Conservation (phyloP, 2,329 filamentous ascomycete species). For the Chrysosphaeria jannelii region DNA sequence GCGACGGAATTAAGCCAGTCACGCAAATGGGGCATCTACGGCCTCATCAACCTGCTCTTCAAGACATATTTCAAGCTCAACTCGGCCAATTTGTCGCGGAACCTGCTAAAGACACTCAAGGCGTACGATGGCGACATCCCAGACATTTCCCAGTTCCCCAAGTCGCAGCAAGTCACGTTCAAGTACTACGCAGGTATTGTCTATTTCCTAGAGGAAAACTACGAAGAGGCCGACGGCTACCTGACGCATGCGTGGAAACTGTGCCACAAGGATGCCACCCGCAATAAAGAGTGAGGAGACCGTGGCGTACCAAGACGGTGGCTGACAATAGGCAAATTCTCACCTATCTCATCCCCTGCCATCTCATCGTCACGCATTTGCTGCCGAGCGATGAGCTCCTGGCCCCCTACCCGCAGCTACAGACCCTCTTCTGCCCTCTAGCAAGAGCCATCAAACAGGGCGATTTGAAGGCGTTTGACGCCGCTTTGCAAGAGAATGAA, state of each 20-base stretch:
- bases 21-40: constrained; percentile 94
- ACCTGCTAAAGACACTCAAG: constrained; percentile 56
- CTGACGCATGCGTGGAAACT: constrained; percentile 55
- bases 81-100: constrained; percentile 65
- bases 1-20: constrained; percentile 43
- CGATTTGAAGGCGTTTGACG: constrained; percentile 58
- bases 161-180: constrained; percentile 78
- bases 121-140: constrained; percentile 61
- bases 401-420: constrained; percentile 42
- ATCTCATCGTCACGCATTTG: constrained; percentile 62
- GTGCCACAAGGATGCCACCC: constrained; percentile 40
- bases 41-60: constrained; percentile 79
- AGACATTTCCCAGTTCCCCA: constrained; percentile 47
- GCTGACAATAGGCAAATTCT: constrained; percentile 38
- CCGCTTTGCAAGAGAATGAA: constrained; percentile 51
- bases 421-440: constrained; percentile 50
- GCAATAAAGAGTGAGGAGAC: constrained; percentile 45
- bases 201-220: constrained; percentile 85
- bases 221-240: constrained; percentile 44
- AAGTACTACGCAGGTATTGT: constrained; percentile 88
- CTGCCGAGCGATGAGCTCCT: constrained; percentile 48
- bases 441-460: constrained; percentile 52
- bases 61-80: constrained; percentile 97
- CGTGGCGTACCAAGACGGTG: neutral
- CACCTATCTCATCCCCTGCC: constrained; percentile 82